Evolutionary conservation across 176 grass and related monocot genomes (phyloP), one percentile per base, ranked within the genome.

Genomic region (Phyllostachys edulis): DNA sequence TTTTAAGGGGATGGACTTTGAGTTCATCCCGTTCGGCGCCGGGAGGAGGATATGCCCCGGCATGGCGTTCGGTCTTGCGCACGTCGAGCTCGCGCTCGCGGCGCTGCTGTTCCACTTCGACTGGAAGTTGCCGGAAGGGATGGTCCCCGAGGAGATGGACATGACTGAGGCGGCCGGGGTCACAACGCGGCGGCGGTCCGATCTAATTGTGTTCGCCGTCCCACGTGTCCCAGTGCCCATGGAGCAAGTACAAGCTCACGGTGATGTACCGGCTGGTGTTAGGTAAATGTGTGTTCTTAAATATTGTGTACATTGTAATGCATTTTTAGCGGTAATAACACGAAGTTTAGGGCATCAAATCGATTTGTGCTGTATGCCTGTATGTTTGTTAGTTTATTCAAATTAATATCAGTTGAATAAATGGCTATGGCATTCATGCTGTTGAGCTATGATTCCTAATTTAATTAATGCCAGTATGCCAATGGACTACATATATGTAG

Each of bases 11-110:
- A 32, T 1, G 17, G 32, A 90, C 85, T 87, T 87, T 17, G 61
- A 87, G 72, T 68, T 74, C 47, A 26, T 90, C 3, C 84, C 89
- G 9, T 90, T 87, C 21, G 84, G 89, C 10, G 79, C 79, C 52
- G 79, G 88, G 1, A 10, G 79, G 29, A 15, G 88, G 79, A 74
- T 90, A 0, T 90, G 88, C 40, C 78, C 78, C 17, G 88, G 88
- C 75, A 83, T 90, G 72, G n/a, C 55, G 17, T 83, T 87, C 29
- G 88, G 64, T 2, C 51, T 90, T 12, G 84, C 84, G 40, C 61
- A 71, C 61, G 21, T 87, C 7, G 79, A 90, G 11, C 38, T 87
- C 26, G 32, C 23, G 2, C 79, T 87, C 1, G 89, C 73, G 0
- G 60, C 26, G 1, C 66, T 90, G 16, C 18, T 90, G 2, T 75